Evolutionary conservation across 805 yeast genomes (phyloP).

Genomic region (Barnettozyma wickerhamii): DNA sequence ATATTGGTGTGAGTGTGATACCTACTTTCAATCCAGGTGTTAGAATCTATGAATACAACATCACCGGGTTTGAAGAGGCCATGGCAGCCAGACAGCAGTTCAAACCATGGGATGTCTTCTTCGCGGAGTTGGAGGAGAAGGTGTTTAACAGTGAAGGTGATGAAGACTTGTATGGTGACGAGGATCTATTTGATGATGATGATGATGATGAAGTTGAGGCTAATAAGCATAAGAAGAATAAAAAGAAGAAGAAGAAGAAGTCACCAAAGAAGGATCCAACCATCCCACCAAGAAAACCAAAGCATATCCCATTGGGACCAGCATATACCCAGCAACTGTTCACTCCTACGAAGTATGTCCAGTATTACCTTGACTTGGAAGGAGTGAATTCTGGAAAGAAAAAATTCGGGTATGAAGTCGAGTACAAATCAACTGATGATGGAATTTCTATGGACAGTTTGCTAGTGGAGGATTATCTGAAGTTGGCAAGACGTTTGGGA

Average conservation of each 20-base stretch:
- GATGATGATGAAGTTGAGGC: slow-evolving; percentile 18
- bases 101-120: slow-evolving; percentile 59
- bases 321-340: slow-evolving; percentile 69
- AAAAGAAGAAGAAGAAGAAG: slow-evolving; percentile 23
- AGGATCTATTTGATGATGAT: slow-evolving; percentile 17
- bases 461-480: slow-evolving; percentile 59
- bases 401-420: slow-evolving; percentile 55
- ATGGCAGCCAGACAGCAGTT: slow-evolving; percentile 10
- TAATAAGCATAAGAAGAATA: slow-evolving; percentile 19
- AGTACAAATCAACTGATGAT: slow-evolving; percentile 63
- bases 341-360: slow-evolving; percentile 68
- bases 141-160: slow-evolving; percentile 28
- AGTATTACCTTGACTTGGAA: slow-evolving; percentile 65
- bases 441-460: slow-evolving; percentile 50
- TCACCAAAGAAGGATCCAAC: slow-evolving; percentile 48
- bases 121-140: slow-evolving; percentile 40
- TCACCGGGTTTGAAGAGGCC: slow-evolving; percentile 41
- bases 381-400: slow-evolving; percentile 38
- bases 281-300: slow-evolving; percentile 58
- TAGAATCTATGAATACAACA: slow-evolving; percentile 84
- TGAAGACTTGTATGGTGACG: slow-evolving; percentile 26
- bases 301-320: slow-evolving; percentile 57
- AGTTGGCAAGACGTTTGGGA: slow-evolving; percentile 50
- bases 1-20: slow-evolving; percentile 67
- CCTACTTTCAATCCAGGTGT: slow-evolving; percentile 85